Evolutionary conservation across 805 yeast genomes (phyloP), one percentile per base, ranked within the genome.

Genomic region (Cyberlindnera nakhonratchasimensis): DNA sequence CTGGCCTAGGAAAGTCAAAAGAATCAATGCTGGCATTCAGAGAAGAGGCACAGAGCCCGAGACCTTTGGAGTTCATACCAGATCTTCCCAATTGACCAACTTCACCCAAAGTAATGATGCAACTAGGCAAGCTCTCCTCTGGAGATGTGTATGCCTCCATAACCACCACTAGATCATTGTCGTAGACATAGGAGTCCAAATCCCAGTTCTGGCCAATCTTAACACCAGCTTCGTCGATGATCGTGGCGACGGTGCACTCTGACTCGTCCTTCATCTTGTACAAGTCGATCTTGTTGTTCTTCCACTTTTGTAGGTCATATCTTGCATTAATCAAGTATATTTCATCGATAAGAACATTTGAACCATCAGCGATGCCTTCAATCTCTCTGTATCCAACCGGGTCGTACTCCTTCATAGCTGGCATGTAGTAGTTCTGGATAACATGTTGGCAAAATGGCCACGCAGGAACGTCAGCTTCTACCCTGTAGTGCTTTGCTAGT

Each of bases 61-160:
- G 21, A 17, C 50, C 50, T 26, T 32, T 46, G 2, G 50, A 46
- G 36, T 46, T 46, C 50, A 46, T 46, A 25, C 50, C 50, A 3
- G 50, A 46, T 46, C 50, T 46, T 23, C 50, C 50, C 20, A 46
- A 26, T 28, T 46, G 50, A 16, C 50, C 50, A 34, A 46, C 50
- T 20, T 46, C 50, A 28, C 50, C 50, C n/a, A 46, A 28, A 11
- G 50, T 34, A 29, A 46, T 42, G 33, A 46, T 46, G 18, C 26
- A 30, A 16, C 40, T 37, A 32, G 50, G 50, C 14, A 46, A 24
- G 40, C 37, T 37, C 28, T 46, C 50, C 21, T 46, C 50, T n/a
- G 46, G 45, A 4, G 29, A 10, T 18, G 50, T 46, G 39, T 46
- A 39, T 6, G 42, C 44, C 25, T 46, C 50, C 13, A 46, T 29